A percentile compares a stretch with the other conserved stretches of the same genome.
These are phyloP conservation scores for Fraxinus baroniana DNA, from an alignment of 305 asterid species.

Conservation along the genomic window DNA sequence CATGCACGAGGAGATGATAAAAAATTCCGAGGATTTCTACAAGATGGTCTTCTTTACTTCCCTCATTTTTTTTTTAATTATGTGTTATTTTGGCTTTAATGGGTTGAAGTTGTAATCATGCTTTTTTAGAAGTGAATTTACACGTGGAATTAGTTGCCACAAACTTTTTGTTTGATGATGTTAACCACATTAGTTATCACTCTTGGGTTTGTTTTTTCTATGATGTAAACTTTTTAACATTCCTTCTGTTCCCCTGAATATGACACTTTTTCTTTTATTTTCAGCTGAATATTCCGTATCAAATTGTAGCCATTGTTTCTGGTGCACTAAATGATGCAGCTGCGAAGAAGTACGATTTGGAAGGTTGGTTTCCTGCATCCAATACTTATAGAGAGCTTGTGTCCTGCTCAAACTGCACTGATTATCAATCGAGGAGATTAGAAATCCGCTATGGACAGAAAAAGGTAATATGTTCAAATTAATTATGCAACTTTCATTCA, in stretches of 20 bases:
- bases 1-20: conserved; percentile 90
- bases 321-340: conserved; percentile 97
- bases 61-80: background rate
- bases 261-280: conserved; percentile 10
- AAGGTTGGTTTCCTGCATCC: conserved; percentile 96
- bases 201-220: background rate
- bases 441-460: conserved; percentile 89
- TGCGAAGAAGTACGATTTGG: conserved; percentile 90
- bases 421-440: conserved; percentile 78
- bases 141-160: background rate
- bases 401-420: conserved; percentile 93
- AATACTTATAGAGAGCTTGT: conserved; percentile 77
- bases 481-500: background rate
- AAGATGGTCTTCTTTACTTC: conserved; percentile 43
- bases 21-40: conserved; percentile 81
- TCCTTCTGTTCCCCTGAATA: background rate
- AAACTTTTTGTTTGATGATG: background rate
- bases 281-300: conserved; percentile 88
- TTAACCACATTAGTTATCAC: background rate
- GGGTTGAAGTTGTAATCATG: background rate
- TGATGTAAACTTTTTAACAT: background rate
- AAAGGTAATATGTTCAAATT: conserved; percentile 45
- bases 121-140: background rate
- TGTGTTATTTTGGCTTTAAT: background rate
- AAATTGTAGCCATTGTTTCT: conserved; percentile 75